phyloP scores from a whole-genome alignment of 345 rosid genomes.

The Euphorbia peplus region DNA sequence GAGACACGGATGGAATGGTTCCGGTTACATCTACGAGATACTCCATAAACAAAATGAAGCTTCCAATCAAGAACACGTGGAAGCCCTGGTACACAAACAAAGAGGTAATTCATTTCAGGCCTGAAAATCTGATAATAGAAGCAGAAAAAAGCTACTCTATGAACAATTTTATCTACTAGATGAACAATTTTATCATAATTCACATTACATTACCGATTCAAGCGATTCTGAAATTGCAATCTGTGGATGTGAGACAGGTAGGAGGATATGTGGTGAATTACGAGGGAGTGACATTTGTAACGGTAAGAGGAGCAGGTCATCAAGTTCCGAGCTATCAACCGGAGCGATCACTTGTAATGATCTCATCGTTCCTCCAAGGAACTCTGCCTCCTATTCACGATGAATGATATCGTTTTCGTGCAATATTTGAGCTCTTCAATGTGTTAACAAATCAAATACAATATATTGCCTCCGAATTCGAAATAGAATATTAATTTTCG shows the following conservation, averaged over 20 bases:
- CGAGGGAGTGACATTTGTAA: slow-evolving; percentile 30
- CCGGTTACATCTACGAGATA: slow-evolving; percentile 46
- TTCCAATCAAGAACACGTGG: slow-evolving; percentile 36
- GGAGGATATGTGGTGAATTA: slow-evolving; percentile 47
- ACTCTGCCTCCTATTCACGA: slow-evolving; percentile 24
- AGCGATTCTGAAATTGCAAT: too few species aligned
- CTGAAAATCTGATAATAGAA: background rate
- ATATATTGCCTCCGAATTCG: too few species aligned
- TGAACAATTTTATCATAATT: too few species aligned
- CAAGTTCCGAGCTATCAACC: slow-evolving; percentile 51
- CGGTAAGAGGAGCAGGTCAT: slow-evolving; percentile 51
- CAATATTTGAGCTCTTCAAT: background rate
- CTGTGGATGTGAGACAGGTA: slow-evolving; percentile 23
- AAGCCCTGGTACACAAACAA: slow-evolving; percentile 34
- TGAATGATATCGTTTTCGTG: background rate
- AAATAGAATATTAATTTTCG: too few species aligned
- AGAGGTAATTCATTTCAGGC: slow-evolving; percentile 37
- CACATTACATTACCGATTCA: too few species aligned
- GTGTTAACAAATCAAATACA: too few species aligned
- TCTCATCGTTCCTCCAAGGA: slow-evolving; percentile 42
- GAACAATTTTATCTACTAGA: too few species aligned
- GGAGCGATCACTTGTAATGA: slow-evolving; percentile 35
- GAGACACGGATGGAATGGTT: slow-evolving; percentile 39
- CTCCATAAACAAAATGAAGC: slow-evolving; percentile 30
- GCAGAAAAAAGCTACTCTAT: too few species aligned